Evolutionary conservation across 2,329 filamentous ascomycete genomes (phyloP).

Genomic region (Colletotrichum orbiculare): DNA sequence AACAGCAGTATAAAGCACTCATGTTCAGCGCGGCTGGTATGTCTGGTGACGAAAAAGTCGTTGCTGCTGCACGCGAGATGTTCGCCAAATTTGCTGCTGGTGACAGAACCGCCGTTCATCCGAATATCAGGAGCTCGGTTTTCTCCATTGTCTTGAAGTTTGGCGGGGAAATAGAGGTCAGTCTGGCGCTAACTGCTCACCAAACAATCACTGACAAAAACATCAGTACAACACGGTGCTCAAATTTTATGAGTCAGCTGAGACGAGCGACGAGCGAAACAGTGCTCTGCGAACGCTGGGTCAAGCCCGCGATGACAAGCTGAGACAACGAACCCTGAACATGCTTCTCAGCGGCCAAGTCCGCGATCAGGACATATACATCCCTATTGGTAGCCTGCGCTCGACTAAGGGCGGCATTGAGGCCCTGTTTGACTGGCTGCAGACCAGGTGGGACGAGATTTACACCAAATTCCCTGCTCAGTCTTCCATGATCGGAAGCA

Average conservation of each 20-base stretch:
- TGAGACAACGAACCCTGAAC: slow-evolving; percentile 83
- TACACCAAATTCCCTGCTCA: slow-evolving; percentile 86
- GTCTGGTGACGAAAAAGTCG: slow-evolving; percentile 80
- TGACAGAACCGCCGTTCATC: slow-evolving; percentile 85
- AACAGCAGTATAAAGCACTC: slow-evolving; percentile 94
- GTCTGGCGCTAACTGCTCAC: slow-evolving; percentile 34
- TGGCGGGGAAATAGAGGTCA: slow-evolving; percentile 84
- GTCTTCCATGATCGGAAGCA: slow-evolving; percentile 84
- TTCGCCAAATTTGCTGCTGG: slow-evolving; percentile 86
- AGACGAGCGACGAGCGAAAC: slow-evolving; percentile 81
- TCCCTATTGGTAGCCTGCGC: slow-evolving; percentile 83
- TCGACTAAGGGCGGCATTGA: slow-evolving; percentile 81
- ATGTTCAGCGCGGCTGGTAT: slow-evolving; percentile 88
- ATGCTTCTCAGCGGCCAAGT: slow-evolving; percentile 83
- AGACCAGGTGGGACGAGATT: slow-evolving; percentile 87
- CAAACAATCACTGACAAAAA: slow-evolving; percentile 28
- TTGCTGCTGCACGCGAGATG: slow-evolving; percentile 88
- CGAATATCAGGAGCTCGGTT: slow-evolving; percentile 88
- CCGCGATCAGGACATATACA: slow-evolving; percentile 94
- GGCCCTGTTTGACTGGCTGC: slow-evolving; percentile 85
- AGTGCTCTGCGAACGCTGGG: slow-evolving; percentile 87
- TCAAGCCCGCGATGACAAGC: slow-evolving; percentile 78
- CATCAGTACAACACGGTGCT: slow-evolving; percentile 78
- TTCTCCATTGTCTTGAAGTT: slow-evolving; percentile 87
- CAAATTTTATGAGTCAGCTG: slow-evolving; percentile 62